These are phyloP conservation scores for Moesziomyces sp. DNA, from an alignment of 1,284 basidiomycete species.

Conservation along the genomic window DNA sequence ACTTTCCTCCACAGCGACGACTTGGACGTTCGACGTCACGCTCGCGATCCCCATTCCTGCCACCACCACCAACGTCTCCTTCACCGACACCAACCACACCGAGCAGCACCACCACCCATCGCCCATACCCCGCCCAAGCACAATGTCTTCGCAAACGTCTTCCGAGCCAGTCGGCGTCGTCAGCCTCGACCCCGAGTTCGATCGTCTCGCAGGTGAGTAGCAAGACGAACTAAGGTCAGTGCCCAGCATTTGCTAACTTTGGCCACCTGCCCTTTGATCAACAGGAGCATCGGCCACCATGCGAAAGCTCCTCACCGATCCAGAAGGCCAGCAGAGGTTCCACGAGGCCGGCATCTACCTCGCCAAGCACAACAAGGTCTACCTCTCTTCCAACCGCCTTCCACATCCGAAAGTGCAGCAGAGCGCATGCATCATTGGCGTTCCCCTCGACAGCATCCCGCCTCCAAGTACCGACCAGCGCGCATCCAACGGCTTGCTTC, in stretches of 20 bases:
- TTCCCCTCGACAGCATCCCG: slow-evolving; percentile 22
- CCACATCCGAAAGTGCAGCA: slow-evolving; percentile 18
- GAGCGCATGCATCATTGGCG: slow-evolving; percentile 22
- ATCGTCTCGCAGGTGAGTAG: slow-evolving; percentile 25
- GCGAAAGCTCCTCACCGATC: slow-evolving; percentile 30
- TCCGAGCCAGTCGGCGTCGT: slow-evolving; percentile 24
- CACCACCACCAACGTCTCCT: too few relatives aligned
- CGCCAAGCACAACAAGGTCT: slow-evolving; percentile 36
- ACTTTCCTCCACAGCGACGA: too few relatives aligned
- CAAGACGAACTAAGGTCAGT: too few relatives aligned
- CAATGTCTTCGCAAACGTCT: slow-evolving; percentile 4
- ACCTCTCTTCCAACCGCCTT: slow-evolving; percentile 41
- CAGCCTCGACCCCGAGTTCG: slow-evolving; percentile 38
- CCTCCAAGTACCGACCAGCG: slow-evolving; percentile 1
- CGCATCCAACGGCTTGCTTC: slow-evolving; percentile 10
- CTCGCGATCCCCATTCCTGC: too few relatives aligned
- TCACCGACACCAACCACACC: too few relatives aligned
- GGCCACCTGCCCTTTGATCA: too few relatives aligned
- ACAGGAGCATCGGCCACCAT: slow-evolving; percentile 10
- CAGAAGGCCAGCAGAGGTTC: slow-evolving; percentile 34
- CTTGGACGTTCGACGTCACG: too few relatives aligned
- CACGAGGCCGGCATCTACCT: slow-evolving; percentile 50
- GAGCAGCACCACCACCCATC: background rate
- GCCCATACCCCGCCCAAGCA: background rate
- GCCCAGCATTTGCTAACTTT: background rate